Base-by-base conservation (phyloP, 768 basidiomycete genomes). In the Ramaria rubella region DNA sequence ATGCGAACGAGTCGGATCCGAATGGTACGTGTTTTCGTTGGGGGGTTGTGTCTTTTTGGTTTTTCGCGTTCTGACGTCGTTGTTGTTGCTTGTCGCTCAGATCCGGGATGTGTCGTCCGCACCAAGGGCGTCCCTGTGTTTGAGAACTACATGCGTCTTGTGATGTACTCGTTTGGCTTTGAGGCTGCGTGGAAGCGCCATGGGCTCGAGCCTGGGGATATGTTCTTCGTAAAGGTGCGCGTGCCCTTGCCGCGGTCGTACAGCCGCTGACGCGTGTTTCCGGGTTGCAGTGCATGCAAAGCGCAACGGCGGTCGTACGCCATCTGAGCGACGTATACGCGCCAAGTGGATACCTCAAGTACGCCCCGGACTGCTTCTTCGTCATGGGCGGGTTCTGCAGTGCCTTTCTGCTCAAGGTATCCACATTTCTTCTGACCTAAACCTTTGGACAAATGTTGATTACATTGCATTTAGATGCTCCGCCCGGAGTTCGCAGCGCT, bases 141-240 rank as follows among this genome's bases (percentile, higher is more conserved):
- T 23, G 44, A 48, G 31, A 80, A 74, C 27, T 91, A 90, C 63
- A 86, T 86, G 33, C 77, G 89, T 15, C 80, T 91, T 11, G 89
- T 91, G 49, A 88, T 90, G 86, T 89, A 81, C 64, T 90, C 89
- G 0, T 90, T 91, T 62, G 88, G 86, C 4, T 90, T 90, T 71
- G 88, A 91, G 61, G 85, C 90, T 62, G 87, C 87, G 1, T 89
- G 55, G 55, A 56, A 48, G 68, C 80, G 84, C 61, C 79, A 85
- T 7, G 86, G 87, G 1, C 77, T 87, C 27, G 75, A 81, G 59
- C 68, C 75, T 1, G 77, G 76, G 1, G 86, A 89, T 66, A 69
- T 88, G 21, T 86, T 86, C 67, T 82, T 90, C 59, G 78, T 74
- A 55, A 85, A 82, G 76, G 88, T 85, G 27, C 51, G 85, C 74